Evolutionary conservation across 257 asterid species (phyloP).

Genomic region (Solanum peruvianum): DNA sequence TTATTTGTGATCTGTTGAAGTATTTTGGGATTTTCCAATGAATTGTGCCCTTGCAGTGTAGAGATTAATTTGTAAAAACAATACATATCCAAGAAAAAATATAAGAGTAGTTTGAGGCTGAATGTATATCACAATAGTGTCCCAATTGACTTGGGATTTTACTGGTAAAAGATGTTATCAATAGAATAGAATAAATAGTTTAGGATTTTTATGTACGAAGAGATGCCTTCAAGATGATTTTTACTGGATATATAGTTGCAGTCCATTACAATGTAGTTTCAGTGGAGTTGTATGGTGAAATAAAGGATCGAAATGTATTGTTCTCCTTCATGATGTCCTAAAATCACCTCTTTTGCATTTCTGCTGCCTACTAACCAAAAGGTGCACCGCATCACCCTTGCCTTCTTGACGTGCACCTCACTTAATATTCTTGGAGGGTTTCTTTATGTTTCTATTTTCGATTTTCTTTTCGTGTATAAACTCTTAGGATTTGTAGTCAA

Average conservation of each 20-base stretch:
- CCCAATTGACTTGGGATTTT: background rate
- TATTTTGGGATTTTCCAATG: background rate
- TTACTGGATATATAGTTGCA: background rate
- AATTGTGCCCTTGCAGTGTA: background rate
- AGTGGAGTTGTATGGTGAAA: background rate
- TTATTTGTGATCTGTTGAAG: background rate
- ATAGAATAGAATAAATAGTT: background rate
- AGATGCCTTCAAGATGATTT: background rate
- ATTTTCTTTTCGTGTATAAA: background rate
- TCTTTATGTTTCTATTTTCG: background rate
- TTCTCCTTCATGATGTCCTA: background rate
- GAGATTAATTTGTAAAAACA: background rate
- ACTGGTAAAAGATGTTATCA: background rate
- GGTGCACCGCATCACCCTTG: background rate
- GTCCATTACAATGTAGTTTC: background rate
- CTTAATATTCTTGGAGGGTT: background rate
- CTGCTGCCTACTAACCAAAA: background rate
- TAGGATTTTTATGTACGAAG: background rate
- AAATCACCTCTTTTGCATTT: background rate
- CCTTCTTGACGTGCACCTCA: background rate
- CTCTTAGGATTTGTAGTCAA: background rate
- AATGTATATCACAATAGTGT: background rate
- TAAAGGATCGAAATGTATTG: background rate
- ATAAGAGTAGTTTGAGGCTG: background rate
- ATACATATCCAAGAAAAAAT: background rate